phyloP scores from a whole-genome alignment of 495 filamentous ascomycete species.

The Penicillium canariense region DNA sequence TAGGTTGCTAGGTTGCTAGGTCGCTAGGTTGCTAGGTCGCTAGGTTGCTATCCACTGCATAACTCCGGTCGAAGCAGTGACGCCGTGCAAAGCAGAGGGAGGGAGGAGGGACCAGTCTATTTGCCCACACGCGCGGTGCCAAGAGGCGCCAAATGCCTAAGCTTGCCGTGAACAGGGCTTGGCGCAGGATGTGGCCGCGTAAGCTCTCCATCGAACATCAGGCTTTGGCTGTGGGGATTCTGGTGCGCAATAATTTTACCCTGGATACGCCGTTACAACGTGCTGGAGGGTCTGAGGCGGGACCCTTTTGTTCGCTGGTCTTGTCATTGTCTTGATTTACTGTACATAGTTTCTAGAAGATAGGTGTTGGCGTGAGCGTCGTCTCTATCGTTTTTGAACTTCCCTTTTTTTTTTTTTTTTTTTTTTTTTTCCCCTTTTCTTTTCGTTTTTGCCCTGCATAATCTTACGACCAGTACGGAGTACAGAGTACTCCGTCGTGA shows the following conservation, averaged over 20 bases:
- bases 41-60: neutral
- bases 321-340: no score
- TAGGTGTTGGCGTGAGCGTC: neutral
- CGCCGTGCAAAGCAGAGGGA: neutral
- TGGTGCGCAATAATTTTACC: conserved; percentile 3
- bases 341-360: no score
- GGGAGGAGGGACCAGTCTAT: neutral
- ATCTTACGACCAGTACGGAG: no score
- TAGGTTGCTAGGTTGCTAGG: no score
- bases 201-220: conserved; percentile 26
- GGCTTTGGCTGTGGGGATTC: conserved; percentile 16
- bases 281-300: no score
- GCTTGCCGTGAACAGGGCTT: conserved; percentile 25
- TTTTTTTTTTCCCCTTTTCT: neutral
- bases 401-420: neutral
- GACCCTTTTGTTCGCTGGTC: no score
- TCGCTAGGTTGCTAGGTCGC: no score
- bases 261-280: conserved; percentile 2
- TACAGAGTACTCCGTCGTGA: neutral
- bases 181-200: conserved; percentile 30
- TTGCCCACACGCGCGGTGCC: conserved; percentile 8
- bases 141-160: conserved; percentile 33
- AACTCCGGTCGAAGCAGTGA: neutral
- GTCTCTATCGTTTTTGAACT: conserved; percentile 1
- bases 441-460: neutral